These are phyloP conservation scores for Gaertneriomyces semiglobifer DNA, from an alignment of 192 early-diverging fungal genomes.

Conservation along the genomic window DNA sequence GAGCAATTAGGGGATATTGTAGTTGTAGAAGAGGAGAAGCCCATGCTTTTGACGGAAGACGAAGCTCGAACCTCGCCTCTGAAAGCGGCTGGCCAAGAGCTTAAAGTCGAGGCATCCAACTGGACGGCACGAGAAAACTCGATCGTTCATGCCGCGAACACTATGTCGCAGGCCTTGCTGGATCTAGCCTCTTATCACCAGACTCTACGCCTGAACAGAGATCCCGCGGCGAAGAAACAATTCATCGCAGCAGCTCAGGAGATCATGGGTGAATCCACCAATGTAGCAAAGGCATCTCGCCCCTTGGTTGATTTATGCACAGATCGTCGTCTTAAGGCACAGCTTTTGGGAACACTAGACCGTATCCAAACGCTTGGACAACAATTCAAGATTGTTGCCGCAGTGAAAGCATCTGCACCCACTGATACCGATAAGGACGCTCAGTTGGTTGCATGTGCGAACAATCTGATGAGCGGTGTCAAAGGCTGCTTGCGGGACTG, in stretches of 20 bases:
- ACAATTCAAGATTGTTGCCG: conserved; percentile 53
- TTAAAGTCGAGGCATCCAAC: conserved; percentile 47
- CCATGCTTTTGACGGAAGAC: conserved; percentile 35
- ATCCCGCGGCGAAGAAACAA: conserved; percentile 30
- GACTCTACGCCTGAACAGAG: conserved; percentile 13
- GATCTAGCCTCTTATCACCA: conserved; percentile 36
- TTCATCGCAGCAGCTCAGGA: conserved; percentile 44
- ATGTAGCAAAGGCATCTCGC: conserved; percentile 23
- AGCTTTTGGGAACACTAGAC: conserved; percentile 25
- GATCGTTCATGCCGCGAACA: conserved; percentile 34
- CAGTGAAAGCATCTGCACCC: conserved; percentile 48
- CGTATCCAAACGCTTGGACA: conserved; percentile 46
- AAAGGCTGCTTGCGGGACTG: conserved; percentile 40
- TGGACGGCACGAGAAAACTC: conserved; percentile 45
- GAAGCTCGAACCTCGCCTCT: conserved; percentile 50
- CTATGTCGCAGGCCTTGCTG: conserved; percentile 37
- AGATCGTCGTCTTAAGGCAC: conserved; percentile 33
- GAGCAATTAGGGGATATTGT: conserved; percentile 35
- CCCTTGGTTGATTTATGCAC: conserved; percentile 38
- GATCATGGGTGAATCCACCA: conserved; percentile 33
- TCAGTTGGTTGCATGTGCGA: conserved; percentile 44
- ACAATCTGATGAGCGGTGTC: conserved; percentile 44
- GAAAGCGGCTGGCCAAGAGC: conserved; percentile 54
- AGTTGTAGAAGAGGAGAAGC: conserved; percentile 45
- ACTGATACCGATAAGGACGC: conserved; percentile 41